These are phyloP conservation scores for Backusella tuberculispora DNA, from an alignment of 192 early-diverging fungal genomes.

Conservation along the genomic window DNA sequence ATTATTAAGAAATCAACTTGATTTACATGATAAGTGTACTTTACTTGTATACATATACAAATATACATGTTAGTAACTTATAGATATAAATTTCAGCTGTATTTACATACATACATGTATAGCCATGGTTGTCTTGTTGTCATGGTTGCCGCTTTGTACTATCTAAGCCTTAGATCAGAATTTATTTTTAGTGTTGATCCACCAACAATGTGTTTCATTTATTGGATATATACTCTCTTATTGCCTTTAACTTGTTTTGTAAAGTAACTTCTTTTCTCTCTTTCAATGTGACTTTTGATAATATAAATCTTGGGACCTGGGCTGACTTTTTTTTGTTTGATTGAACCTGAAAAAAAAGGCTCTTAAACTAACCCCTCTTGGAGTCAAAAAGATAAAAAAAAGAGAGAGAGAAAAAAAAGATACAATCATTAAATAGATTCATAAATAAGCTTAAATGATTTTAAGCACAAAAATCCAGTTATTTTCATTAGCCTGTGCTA, in stretches of 20 bases:
- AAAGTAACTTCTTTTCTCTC: not conserved
- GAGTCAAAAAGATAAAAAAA: not conserved
- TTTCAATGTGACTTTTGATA: slow-evolving; percentile 11
- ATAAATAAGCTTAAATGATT: not conserved
- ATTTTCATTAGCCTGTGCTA: not conserved
- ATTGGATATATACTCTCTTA: not conserved
- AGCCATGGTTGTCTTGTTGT: not conserved
- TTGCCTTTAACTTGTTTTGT: slow-evolving; percentile 2
- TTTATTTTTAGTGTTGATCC: not conserved
- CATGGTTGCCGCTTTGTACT: not conserved
- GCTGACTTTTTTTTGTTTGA: slow-evolving; percentile 5
- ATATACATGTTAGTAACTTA: not conserved
- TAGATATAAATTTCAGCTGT: too few relatives aligned
- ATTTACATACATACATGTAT: too few relatives aligned
- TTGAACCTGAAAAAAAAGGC: slow-evolving; percentile 7
- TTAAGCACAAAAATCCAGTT: slow-evolving; percentile 13
- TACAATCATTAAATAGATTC: not conserved
- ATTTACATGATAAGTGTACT: not conserved
- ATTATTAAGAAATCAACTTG: not conserved
- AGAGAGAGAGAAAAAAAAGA: not conserved
- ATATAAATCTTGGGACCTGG: slow-evolving; percentile 8
- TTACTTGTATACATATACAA: not conserved
- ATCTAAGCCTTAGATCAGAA: not conserved
- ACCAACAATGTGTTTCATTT: not conserved
- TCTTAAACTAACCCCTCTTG: slow-evolving; percentile 1